phyloP scores from a whole-genome alignment of 495 filamentous ascomycete genomes.

The Barbatosphaeria neglecta region DNA sequence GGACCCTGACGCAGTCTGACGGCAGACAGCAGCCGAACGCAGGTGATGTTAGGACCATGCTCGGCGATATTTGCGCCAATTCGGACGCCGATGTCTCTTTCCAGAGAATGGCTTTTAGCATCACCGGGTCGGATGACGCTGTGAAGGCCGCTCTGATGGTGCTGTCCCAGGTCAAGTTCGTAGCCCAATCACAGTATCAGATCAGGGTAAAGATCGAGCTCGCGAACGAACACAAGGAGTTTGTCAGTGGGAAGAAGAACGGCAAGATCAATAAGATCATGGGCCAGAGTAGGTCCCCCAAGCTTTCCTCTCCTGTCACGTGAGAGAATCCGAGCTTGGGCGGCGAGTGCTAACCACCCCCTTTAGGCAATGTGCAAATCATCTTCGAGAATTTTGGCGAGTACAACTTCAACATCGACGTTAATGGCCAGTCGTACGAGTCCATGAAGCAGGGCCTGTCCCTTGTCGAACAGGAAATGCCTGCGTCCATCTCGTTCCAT shows the following conservation, averaged over 20 bases:
- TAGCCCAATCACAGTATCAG: slow-evolving; percentile 74
- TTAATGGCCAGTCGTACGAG: slow-evolving; percentile 81
- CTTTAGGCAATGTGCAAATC: slow-evolving; percentile 79
- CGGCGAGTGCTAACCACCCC: slow-evolving; percentile 1
- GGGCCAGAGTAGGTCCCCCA: slow-evolving; percentile 62
- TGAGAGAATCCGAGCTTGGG: slow-evolving; percentile 1
- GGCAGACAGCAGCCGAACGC: slow-evolving; percentile 59
- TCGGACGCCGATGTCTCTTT: slow-evolving; percentile 91
- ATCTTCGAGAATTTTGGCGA: slow-evolving; percentile 98
- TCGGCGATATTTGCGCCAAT: slow-evolving; percentile 91
- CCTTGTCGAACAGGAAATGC: slow-evolving; percentile 97
- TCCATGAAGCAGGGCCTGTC: slow-evolving; percentile 83
- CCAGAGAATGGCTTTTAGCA: slow-evolving; percentile 83
- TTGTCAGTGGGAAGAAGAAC: slow-evolving; percentile 98
- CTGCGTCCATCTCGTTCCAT: slow-evolving; percentile 96
- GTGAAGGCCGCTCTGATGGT: slow-evolving; percentile 90
- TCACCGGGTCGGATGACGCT: slow-evolving; percentile 89
- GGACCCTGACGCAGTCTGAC: slow-evolving; percentile 81
- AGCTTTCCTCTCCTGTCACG: neutral
- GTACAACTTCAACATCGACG: slow-evolving; percentile 99
- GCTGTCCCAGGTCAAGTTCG: slow-evolving; percentile 82
- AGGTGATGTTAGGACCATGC: slow-evolving; percentile 73
- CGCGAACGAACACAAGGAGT: slow-evolving; percentile 98
- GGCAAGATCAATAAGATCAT: slow-evolving; percentile 99
- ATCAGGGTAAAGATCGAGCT: slow-evolving; percentile 97